Evolutionary conservation across 257 asterid species (phyloP).

Genomic region (Ballota nigra): DNA sequence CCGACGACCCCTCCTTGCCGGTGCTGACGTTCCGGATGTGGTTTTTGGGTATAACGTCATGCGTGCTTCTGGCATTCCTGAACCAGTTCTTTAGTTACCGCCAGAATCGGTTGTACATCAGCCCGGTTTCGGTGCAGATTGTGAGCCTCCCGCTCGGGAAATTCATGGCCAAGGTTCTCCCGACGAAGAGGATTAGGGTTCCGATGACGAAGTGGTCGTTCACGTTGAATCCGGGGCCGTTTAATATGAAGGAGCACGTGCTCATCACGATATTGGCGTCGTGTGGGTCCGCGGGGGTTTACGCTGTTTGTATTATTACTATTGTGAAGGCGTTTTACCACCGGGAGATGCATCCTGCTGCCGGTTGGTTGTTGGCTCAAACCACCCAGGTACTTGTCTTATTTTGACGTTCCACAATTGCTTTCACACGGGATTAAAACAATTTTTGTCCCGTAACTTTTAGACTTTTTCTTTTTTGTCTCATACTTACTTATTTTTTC

Average conservation of each 20-base stretch:
- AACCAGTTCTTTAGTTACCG: constrained; percentile 61
- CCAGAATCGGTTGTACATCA: constrained; percentile 34
- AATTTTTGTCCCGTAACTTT: too few species aligned
- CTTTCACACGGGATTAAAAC: too few species aligned
- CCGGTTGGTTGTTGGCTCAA: constrained; percentile 48
- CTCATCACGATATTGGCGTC: constrained; percentile 61
- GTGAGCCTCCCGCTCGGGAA: constrained; percentile 52
- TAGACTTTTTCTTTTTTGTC: too few species aligned
- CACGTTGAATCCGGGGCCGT: constrained; percentile 63
- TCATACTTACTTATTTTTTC: too few species aligned
- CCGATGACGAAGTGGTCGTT: constrained; percentile 45
- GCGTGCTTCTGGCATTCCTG: constrained; percentile 44
- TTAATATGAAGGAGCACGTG: constrained; percentile 67
- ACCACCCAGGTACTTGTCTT: constrained; percentile 58
- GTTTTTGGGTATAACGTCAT: constrained; percentile 50
- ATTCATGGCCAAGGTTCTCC: constrained; percentile 52
- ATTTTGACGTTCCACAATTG: too few species aligned
- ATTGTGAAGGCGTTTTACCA: constrained; percentile 58
- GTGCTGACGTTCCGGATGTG: constrained; percentile 59
- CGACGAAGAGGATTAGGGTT: constrained; percentile 31
- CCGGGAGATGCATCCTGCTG: constrained; percentile 37
- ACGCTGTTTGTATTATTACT: constrained; percentile 48
- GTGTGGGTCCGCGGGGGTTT: constrained; percentile 50
- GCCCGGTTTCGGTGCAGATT: constrained; percentile 48
- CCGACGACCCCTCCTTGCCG: constrained; percentile 48